Percentiles rank a stretch among this genome's conserved stretches.
phyloP scores from a whole-genome alignment of 2,329 filamentous ascomycete species.

The Blumeriella jaapii region DNA sequence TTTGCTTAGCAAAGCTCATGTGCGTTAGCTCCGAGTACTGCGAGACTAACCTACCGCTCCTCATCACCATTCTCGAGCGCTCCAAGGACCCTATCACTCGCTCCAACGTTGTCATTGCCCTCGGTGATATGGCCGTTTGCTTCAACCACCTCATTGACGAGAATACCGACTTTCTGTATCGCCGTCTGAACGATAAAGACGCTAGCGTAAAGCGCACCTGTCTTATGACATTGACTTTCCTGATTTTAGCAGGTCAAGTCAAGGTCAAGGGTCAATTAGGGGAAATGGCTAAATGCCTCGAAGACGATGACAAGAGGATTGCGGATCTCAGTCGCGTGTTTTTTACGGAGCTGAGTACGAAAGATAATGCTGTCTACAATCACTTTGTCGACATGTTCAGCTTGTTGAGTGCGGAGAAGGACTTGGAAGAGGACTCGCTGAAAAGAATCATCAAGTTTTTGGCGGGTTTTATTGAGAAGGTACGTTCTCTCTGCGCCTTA shows the following conservation, averaged over 20 bases:
- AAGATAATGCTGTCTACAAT: constrained; percentile 98
- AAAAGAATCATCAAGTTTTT: constrained; percentile 83
- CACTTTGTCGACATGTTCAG: constrained; percentile 99
- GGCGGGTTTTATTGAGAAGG: constrained; percentile 95
- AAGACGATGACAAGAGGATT: constrained; percentile 90
- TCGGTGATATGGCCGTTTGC: constrained; percentile 98
- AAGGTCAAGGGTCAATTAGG: constrained; percentile 98
- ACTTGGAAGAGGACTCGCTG: constrained; percentile 75
- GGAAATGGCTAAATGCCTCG: constrained; percentile 98
- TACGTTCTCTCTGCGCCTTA: constrained; percentile 31
- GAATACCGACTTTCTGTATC: constrained; percentile 96
- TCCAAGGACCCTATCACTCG: constrained; percentile 86
- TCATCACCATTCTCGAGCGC: constrained; percentile 96
- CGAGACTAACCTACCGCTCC: constrained; percentile 78
- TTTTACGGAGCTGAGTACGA: constrained; percentile 93
- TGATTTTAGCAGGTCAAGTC: constrained; percentile 93
- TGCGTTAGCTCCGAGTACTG: constrained; percentile 96
- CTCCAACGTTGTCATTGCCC: constrained; percentile 90
- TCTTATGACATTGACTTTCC: constrained; percentile 94
- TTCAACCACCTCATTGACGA: constrained; percentile 99
- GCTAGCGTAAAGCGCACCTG: constrained; percentile 91
- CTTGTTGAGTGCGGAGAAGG: constrained; percentile 70
- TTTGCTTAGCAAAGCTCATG: constrained; percentile 97
- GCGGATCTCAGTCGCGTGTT: constrained; percentile 95
- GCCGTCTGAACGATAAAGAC: constrained; percentile 79